A percentile compares a stretch with the other conserved stretches of the same genome.
Conservation (phyloP, 2,329 filamentous ascomycete genomes). For the Hypoxylon sp. region DNA sequence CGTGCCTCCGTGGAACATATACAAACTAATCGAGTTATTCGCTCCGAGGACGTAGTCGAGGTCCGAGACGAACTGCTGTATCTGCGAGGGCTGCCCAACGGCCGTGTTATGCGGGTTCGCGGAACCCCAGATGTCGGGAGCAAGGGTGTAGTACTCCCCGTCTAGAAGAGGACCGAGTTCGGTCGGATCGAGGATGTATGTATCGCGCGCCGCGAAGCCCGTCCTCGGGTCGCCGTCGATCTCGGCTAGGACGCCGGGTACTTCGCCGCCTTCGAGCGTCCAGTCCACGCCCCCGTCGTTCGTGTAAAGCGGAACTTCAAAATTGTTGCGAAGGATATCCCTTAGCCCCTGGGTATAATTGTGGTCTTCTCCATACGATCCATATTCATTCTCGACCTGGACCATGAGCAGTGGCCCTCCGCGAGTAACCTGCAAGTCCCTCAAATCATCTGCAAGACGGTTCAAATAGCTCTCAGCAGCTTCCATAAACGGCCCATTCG, state of each 20-base stretch:
- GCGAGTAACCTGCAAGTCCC: conserved; percentile 55
- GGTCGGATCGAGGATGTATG: conserved; percentile 58
- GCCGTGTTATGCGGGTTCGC: conserved; percentile 55
- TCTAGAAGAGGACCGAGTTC: conserved; percentile 61
- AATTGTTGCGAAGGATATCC: conserved; percentile 58
- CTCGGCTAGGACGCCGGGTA: conserved; percentile 60
- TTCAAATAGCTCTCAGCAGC: conserved; percentile 56
- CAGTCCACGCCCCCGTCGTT: conserved; percentile 62
- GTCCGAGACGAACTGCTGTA: conserved; percentile 51
- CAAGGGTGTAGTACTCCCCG: conserved; percentile 63
- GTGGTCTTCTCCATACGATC: conserved; percentile 61
- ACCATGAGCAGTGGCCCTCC: conserved; percentile 65
- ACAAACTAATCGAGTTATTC: conserved; percentile 62
- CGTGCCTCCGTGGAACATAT: conserved; percentile 67
- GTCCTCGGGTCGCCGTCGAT: conserved; percentile 60
- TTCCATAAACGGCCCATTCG: conserved; percentile 57
- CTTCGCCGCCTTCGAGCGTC: conserved; percentile 59
- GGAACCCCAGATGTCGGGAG: conserved; percentile 60
- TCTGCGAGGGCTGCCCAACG: conserved; percentile 45
- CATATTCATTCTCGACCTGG: conserved; percentile 66
- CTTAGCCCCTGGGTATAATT: conserved; percentile 58
- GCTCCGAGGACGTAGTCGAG: conserved; percentile 56
- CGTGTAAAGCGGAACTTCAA: conserved; percentile 62
- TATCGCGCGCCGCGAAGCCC: conserved; percentile 58
- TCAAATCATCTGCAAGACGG: conserved; percentile 56